Conservation (phyloP, 202 grass and related monocot species). For the Sporobolus alterniflorus region DNA sequence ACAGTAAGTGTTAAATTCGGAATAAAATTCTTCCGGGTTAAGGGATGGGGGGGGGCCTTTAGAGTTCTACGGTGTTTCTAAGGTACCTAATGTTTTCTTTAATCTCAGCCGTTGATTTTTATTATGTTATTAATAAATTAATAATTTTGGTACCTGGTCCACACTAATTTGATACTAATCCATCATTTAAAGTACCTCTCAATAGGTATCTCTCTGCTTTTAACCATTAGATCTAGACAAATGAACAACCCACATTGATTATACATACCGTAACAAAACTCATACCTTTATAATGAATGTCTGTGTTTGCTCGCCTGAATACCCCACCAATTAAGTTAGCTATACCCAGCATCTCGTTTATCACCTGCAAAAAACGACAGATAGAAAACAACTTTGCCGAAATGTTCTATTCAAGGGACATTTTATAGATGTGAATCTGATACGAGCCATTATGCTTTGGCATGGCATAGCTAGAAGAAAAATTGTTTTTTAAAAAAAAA, state of each 20-base stretch:
- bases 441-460: neutral
- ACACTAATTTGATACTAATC: neutral
- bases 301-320: constrained; percentile 83
- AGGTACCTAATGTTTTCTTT: too few relatives aligned
- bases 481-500: neutral
- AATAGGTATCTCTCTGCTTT: too few relatives aligned
- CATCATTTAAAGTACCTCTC: neutral
- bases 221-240: too few relatives aligned
- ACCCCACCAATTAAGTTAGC: constrained; percentile 93
- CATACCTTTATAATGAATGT: constrained; percentile 95
- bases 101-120: too few relatives aligned
- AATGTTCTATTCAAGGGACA: neutral
- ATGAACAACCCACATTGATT: too few relatives aligned
- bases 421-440: neutral
- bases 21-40: neutral
- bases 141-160: too few relatives aligned
- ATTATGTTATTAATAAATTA: too few relatives aligned
- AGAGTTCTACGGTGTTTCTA: too few relatives aligned
- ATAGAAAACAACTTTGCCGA: neutral
- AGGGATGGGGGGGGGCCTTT: too few relatives aligned
- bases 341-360: constrained; percentile 90
- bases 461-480: neutral
- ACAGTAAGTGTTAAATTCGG: constrained; percentile 1
- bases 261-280: too few relatives aligned
- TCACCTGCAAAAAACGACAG: constrained; percentile 61